These are phyloP conservation scores for Marchantia polymorpha DNA, from an alignment of 225 moss, liverwort and hornwort species.

Conservation along the genomic window DNA sequence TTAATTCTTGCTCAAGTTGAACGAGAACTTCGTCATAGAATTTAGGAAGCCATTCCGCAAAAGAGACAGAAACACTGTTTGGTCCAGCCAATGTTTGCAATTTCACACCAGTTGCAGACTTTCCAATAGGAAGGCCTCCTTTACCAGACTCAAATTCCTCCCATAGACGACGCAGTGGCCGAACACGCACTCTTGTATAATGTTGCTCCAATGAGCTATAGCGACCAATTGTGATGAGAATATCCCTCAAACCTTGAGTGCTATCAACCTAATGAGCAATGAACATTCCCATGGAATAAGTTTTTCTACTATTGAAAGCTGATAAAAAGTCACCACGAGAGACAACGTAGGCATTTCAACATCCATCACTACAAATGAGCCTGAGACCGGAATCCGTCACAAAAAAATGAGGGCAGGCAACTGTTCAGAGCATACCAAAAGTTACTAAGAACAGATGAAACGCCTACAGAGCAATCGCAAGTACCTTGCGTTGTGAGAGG, in stretches of 20 bases:
- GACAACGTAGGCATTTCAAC: background rate
- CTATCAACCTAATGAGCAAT: constrained; percentile 66
- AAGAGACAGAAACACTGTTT: constrained; percentile 60
- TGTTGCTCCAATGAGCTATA: constrained; percentile 97
- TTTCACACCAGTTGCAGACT: constrained; percentile 50
- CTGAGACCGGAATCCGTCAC: background rate
- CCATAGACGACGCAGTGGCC: constrained; percentile 93
- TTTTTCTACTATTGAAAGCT: background rate
- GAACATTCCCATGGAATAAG: background rate
- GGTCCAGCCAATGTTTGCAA: constrained; percentile 54
- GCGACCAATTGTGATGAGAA: constrained; percentile 87
- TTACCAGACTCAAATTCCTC: constrained; percentile 96
- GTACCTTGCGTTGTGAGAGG: constrained; percentile 88
- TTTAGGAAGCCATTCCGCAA: constrained; percentile 85
- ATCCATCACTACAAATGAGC: background rate
- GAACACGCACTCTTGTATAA: constrained; percentile 89
- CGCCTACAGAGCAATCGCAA: background rate
- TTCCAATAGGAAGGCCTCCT: constrained; percentile 65
- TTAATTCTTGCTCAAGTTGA: constrained; percentile 90
- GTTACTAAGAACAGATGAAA: background rate
- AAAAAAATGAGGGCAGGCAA: too few relatives aligned
- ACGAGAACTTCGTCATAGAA: constrained; percentile 91
- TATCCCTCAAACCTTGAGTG: constrained; percentile 95
- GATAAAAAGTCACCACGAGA: background rate
- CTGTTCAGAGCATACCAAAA: background rate